Conservation (phyloP, 2,329 filamentous ascomycete genomes). For the Ophiocordyceps polyrhachis-furcata region DNA sequence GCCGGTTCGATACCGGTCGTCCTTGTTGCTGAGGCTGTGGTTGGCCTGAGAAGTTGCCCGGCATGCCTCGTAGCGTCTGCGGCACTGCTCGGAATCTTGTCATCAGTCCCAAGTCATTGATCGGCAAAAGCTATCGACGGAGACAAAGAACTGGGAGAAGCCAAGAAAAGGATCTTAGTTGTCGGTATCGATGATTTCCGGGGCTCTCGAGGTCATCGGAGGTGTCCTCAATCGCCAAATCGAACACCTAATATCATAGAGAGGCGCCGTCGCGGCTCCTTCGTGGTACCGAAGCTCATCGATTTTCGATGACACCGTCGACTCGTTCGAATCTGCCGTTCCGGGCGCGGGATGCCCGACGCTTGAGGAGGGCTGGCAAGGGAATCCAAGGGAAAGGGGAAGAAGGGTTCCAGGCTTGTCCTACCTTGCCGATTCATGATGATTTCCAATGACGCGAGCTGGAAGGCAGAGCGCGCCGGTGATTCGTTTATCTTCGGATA, state of each 20-base stretch:
- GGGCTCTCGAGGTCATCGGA: not conserved
- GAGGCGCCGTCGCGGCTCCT: constrained; percentile 10
- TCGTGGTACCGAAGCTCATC: constrained; percentile 36
- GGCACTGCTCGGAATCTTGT: constrained; percentile 34
- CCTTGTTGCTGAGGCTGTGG: constrained; percentile 35
- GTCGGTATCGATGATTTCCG: not conserved
- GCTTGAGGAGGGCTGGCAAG: constrained; percentile 6
- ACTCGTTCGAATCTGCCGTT: not conserved
- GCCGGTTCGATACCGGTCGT: constrained; percentile 35
- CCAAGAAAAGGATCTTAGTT: not conserved
- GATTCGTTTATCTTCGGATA: not conserved
- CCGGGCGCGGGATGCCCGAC: not conserved
- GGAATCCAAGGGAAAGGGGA: constrained; percentile 4
- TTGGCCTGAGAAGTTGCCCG: constrained; percentile 38
- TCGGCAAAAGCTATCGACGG: not conserved
- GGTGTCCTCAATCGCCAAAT: not conserved
- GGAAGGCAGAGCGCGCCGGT: not conserved
- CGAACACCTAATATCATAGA: not conserved
- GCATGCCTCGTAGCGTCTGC: constrained; percentile 43
- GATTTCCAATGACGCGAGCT: constrained; percentile 5
- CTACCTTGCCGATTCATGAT: constrained; percentile 45
- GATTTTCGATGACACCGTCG: not conserved
- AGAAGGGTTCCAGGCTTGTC: constrained; percentile 11
- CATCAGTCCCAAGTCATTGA: constrained; percentile 8
- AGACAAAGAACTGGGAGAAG: not conserved